These are phyloP conservation scores for Coelastrella sp. DNA, from an alignment of 139 green algal genomes.

Conservation along the genomic window DNA sequence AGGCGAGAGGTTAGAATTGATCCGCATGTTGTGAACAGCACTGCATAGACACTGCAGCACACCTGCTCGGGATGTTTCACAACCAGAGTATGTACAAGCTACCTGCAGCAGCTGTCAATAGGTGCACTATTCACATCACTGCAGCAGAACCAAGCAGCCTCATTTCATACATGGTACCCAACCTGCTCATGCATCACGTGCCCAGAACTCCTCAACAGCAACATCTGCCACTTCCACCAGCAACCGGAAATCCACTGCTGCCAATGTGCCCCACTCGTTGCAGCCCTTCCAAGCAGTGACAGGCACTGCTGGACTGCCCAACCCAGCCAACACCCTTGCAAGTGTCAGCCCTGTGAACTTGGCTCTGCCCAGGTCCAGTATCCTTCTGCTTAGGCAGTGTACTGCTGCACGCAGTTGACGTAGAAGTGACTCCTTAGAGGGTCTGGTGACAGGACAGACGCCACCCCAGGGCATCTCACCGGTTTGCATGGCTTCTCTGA, in stretches of 20 bases:
- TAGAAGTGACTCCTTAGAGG: constrained; percentile 48
- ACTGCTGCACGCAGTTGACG: constrained; percentile 34
- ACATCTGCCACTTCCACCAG: constrained; percentile 50
- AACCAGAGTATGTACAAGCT: no score
- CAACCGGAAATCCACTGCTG: constrained; percentile 61
- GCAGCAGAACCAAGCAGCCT: no score
- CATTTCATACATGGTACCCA: no score
- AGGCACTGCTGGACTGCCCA: constrained; percentile 74
- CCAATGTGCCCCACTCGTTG: constrained; percentile 66
- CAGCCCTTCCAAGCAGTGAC: constrained; percentile 64
- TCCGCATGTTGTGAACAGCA: no score
- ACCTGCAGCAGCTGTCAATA: no score
- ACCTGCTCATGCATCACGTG: background rate
- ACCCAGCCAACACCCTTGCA: constrained; percentile 77
- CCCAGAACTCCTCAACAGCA: constrained; percentile 31
- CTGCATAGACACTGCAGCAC: no score
- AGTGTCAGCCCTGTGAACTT: constrained; percentile 56
- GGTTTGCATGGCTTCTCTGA: background rate
- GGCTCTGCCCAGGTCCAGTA: constrained; percentile 22
- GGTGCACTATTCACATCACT: no score
- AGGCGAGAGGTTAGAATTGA: no score
- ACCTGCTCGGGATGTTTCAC: no score
- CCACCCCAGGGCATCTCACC: constrained; percentile 22
- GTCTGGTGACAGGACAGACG: constrained; percentile 29
- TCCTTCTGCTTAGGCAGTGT: constrained; percentile 32